phyloP scores from a whole-genome alignment of 2,329 filamentous ascomycete genomes.

The Diaporthe sp. region DNA sequence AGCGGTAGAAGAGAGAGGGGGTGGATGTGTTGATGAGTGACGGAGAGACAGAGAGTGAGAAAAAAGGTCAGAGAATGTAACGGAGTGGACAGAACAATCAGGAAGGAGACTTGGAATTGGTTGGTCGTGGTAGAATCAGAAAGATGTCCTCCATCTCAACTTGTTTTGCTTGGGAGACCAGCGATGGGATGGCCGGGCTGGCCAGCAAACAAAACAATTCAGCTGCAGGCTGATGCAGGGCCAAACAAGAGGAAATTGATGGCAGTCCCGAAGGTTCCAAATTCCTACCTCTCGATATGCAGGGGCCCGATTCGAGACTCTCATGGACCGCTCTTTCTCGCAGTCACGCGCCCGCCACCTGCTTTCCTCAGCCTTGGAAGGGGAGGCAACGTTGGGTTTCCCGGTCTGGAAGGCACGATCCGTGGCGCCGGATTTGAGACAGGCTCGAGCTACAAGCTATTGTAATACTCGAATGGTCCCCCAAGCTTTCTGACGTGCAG shows the following conservation, averaged over 20 bases:
- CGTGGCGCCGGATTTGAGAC: neutral
- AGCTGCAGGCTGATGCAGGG: neutral
- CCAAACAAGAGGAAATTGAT: neutral
- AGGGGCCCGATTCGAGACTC: slow-evolving; percentile 10
- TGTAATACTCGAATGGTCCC: neutral
- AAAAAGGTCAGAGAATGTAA: too few relatives aligned
- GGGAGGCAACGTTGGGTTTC: slow-evolving; percentile 11
- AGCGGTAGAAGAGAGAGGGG: neutral
- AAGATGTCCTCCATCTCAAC: neutral
- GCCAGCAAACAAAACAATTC: neutral
- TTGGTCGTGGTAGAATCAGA: neutral
- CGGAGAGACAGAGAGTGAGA: neutral
- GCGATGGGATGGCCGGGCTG: neutral
- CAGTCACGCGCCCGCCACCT: neutral
- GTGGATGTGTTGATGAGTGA: neutral
- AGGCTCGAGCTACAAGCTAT: neutral
- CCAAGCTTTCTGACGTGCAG: slow-evolving; percentile 23
- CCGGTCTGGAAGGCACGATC: slow-evolving; percentile 28
- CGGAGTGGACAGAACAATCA: neutral
- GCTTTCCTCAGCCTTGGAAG: neutral
- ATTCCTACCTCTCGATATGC: neutral
- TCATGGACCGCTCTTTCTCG: neutral
- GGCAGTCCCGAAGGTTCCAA: neutral
- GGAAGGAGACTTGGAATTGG: neutral
- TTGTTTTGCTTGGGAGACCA: neutral